Evolutionary conservation across 2,329 filamentous ascomycete genomes (phyloP), one percentile per base, ranked within the genome.

Genomic region (Aspergillus tamarii): DNA sequence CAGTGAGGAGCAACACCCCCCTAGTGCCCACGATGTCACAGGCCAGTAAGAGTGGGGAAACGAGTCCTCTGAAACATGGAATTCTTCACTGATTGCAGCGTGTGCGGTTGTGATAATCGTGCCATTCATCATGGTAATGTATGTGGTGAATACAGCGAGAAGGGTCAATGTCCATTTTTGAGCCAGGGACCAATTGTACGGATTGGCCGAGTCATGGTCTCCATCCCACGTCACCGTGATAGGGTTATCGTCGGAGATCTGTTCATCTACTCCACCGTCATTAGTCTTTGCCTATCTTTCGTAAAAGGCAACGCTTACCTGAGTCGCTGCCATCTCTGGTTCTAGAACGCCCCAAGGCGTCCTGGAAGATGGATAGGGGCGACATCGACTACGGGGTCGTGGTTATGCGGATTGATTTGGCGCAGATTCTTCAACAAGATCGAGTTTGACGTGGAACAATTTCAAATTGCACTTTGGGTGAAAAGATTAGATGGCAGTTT

Each of bases 41-140:
- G 73, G 73, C 75, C 75, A 77, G 62, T 73, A 75, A 2, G 73
- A 71, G 39, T 76, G 67, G 3, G 74, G 73, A 32, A 77, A 77
- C 9, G 64, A 56, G 2, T 67, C 63, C 21, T 77, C 76, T 9
- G 69, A 70, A 36, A 77, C 66, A 50, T 69, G 56, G 52, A 77
- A 77, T 7, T 66, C 61, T 28, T 72, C 74, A 58, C 80, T 80
- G 59, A 78, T 77, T 1, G 72, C 68, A 1, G 65, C 67, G 39
- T 79, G 77, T 11, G 75, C 77, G 19, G 74, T 74, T 4, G 76
- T 77, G 67, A 80, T 74, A 48, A 79, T 78, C 4, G 78, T 79
- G 3, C 76, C 78, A 55, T 78, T 78, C 65, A 77, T 72, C 66
- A 72, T 66, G 3, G 70, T 70, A 36, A 75, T 71, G 59, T 78